phyloP scores from a whole-genome alignment of 441 rosid genomes.

The Oxalis stricta region DNA sequence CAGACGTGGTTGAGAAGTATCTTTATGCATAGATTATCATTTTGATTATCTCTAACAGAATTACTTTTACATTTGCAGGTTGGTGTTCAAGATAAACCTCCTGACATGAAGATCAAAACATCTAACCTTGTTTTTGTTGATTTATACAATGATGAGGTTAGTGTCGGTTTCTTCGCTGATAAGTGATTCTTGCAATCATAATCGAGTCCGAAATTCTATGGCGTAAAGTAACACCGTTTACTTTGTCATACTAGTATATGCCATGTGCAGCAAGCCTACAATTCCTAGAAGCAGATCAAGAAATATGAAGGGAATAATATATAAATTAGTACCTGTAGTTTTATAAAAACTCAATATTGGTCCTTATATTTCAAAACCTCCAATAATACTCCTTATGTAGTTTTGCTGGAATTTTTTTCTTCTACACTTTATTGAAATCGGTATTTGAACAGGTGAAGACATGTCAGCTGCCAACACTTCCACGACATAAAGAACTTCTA shows the following conservation, averaged over 20 bases:
- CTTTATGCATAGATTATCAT: slow-evolving; percentile 1
- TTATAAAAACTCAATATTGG: too few relatives aligned
- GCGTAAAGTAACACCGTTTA: background rate
- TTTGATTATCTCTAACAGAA: slow-evolving; percentile 5
- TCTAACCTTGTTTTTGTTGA: slow-evolving; percentile 63
- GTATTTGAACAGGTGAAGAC: slow-evolving; percentile 32
- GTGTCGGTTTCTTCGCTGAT: slow-evolving; percentile 1
- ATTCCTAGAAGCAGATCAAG: too few relatives aligned
- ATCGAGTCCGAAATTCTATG: background rate
- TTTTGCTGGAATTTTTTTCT: background rate
- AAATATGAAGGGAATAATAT: too few relatives aligned
- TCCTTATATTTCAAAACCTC: too few relatives aligned
- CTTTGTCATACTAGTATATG: background rate
- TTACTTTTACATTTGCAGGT: slow-evolving; percentile 30
- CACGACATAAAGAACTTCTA: slow-evolving; percentile 58
- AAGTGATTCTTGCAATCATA: background rate
- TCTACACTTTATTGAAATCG: slow-evolving; percentile 4
- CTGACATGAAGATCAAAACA: slow-evolving; percentile 67
- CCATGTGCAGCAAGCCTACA: too few relatives aligned
- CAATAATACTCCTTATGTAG: background rate
- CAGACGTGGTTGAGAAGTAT: too few relatives aligned
- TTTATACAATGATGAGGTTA: slow-evolving; percentile 70
- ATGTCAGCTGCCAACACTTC: slow-evolving; percentile 61
- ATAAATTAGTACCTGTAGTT: too few relatives aligned
- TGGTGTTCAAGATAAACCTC: slow-evolving; percentile 62